Conservation (phyloP, 1,284 basidiomycete genomes). For the Papiliotrema flavescens region DNA sequence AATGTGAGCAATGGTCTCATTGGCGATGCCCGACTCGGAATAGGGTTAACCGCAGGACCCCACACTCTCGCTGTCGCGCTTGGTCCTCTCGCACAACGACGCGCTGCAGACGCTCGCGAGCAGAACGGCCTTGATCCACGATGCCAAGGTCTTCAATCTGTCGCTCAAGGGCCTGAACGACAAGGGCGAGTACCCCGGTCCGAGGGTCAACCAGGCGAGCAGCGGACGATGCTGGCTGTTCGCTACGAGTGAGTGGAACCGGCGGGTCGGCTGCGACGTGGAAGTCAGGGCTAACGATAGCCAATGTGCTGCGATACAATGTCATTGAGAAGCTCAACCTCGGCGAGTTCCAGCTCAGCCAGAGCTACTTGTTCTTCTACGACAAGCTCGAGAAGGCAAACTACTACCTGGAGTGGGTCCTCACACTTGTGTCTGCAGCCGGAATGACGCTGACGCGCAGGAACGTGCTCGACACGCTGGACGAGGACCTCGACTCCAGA, state of each 20-base stretch:
- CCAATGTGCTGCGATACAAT: conserved; percentile 75
- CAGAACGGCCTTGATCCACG: conserved; percentile 62
- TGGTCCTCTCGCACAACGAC: conserved; percentile 71
- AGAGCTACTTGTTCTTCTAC: conserved; percentile 86
- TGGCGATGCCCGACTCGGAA: too few species aligned
- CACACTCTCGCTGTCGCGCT: conserved; percentile 71
- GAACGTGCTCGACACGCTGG: conserved; percentile 70
- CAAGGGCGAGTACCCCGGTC: conserved; percentile 54
- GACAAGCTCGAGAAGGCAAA: conserved; percentile 95
- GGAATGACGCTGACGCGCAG: conserved; percentile 11
- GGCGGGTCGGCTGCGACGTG: too few species aligned
- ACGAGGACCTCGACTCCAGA: conserved; percentile 76
- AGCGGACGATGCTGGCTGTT: conserved; percentile 91
- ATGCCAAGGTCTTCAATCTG: conserved; percentile 80
- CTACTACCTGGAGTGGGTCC: conserved; percentile 77
- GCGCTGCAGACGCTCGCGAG: conserved; percentile 64
- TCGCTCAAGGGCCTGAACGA: conserved; percentile 60
- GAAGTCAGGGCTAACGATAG: conserved; percentile 26
- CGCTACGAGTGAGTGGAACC: conserved; percentile 60
- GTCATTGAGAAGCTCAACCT: conserved; percentile 82
- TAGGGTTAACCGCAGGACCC: conserved; percentile 40
- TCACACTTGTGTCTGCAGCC: neutral
- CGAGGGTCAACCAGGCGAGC: conserved; percentile 81
- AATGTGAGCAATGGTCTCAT: neutral
- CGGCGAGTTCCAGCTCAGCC: conserved; percentile 82